These are phyloP conservation scores for Lentinula lateritia DNA, from an alignment of 768 basidiomycete species.

Conservation along the genomic window DNA sequence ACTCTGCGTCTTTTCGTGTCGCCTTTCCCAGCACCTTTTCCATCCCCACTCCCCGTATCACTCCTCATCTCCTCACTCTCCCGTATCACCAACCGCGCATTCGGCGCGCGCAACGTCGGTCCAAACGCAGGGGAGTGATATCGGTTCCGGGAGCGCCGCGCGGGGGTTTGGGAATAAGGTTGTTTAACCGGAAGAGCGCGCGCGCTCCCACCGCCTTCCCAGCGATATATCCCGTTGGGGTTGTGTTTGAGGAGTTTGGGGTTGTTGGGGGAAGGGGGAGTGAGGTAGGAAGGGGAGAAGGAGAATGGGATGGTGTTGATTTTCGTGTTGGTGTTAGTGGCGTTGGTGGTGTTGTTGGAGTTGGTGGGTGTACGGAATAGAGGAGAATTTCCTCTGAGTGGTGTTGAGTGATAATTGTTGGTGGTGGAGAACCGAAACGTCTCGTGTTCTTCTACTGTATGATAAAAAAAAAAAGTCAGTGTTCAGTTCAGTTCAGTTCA, in stretches of 20 bases:
- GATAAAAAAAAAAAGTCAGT: background rate
- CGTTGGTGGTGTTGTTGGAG: conserved; percentile 9
- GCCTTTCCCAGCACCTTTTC: conserved; percentile 20
- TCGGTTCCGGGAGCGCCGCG: conserved; percentile 45
- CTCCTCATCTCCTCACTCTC: too few relatives aligned
- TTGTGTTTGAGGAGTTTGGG: conserved; percentile 54
- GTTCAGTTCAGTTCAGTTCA: too few relatives aligned
- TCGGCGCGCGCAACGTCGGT: conserved; percentile 35
- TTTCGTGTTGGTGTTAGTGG: too few relatives aligned
- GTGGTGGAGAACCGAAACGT: conserved; percentile 57
- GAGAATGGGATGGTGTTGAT: conserved; percentile 14
- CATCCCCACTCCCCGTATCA: too few relatives aligned
- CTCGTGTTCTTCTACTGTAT: conserved; percentile 31
- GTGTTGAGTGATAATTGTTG: conserved; percentile 24
- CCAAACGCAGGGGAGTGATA: conserved; percentile 73
- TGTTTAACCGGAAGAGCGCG: too few relatives aligned
- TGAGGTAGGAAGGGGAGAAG: conserved; percentile 13
- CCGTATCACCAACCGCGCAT: too few relatives aligned
- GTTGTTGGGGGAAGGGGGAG: conserved; percentile 15
- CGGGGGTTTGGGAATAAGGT: too few relatives aligned
- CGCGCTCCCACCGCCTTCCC: conserved; percentile 75
- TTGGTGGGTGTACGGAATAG: conserved; percentile 9
- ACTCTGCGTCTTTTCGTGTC: conserved; percentile 63
- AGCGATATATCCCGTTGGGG: conserved; percentile 69
- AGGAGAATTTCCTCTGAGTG: conserved; percentile 32